phyloP scores from a whole-genome alignment of 257 asterid species.

The Primulina tabacum region DNA sequence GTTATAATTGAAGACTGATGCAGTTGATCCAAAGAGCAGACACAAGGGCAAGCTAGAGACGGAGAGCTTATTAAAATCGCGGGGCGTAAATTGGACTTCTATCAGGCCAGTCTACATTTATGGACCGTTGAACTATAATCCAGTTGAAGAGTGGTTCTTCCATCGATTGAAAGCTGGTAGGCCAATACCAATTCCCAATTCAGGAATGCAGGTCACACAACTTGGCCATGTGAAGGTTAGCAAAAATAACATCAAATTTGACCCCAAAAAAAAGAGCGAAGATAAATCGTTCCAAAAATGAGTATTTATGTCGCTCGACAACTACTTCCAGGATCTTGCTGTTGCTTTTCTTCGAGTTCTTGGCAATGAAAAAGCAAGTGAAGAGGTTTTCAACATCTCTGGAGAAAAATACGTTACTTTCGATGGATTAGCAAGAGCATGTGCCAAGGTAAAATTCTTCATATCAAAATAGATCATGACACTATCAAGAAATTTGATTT shows the following conservation, averaged over 20 bases:
- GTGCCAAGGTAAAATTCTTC: slow-evolving; percentile 66
- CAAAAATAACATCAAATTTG: neutral
- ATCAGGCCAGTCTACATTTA: slow-evolving; percentile 93
- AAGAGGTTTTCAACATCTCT: slow-evolving; percentile 85
- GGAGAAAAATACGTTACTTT: slow-evolving; percentile 94
- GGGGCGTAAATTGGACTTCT: slow-evolving; percentile 86
- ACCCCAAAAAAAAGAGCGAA: neutral
- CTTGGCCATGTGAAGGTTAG: slow-evolving; percentile 96
- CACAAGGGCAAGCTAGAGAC: slow-evolving; percentile 99
- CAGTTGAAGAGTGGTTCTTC: slow-evolving; percentile 99
- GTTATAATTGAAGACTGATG: slow-evolving; percentile 52
- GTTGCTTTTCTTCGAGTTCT: slow-evolving; percentile 78
- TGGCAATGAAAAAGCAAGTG: slow-evolving; percentile 87
- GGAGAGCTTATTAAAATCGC: slow-evolving; percentile 66
- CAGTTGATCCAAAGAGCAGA: slow-evolving; percentile 97
- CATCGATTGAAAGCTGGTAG: slow-evolving; percentile 97
- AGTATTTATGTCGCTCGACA: neutral
- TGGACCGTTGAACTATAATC: slow-evolving; percentile 95
- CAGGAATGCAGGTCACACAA: slow-evolving; percentile 88
- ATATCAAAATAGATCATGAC: neutral
- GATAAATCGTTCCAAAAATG: neutral
- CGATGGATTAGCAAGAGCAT: slow-evolving; percentile 93
- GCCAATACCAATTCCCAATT: slow-evolving; percentile 87
- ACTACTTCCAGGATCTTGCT: slow-evolving; percentile 72
- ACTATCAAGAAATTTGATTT: neutral